A percentile compares a stretch with the other conserved stretches of the same genome.
These are phyloP conservation scores for Picocystis sp. DNA, from an alignment of 163 green algal species.

Conservation along the genomic window DNA sequence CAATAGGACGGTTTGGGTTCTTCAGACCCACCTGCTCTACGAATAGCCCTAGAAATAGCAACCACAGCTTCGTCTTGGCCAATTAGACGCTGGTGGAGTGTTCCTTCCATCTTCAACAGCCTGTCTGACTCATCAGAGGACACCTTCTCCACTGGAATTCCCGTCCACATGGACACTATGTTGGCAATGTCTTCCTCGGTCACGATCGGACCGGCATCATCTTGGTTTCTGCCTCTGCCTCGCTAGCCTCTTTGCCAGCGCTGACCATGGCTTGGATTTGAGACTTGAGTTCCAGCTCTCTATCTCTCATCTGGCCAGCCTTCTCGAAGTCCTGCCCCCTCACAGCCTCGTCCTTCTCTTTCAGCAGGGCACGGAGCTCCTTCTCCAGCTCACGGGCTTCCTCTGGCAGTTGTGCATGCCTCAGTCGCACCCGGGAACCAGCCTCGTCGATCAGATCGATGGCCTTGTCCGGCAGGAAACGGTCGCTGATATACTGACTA, in stretches of 20 bases:
- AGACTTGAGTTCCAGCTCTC: conserved; percentile 47
- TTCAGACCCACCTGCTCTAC: conserved; percentile 20
- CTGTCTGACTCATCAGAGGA: conserved; percentile 13
- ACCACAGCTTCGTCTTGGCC: conserved; percentile 13
- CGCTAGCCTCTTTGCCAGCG: conserved; percentile 13
- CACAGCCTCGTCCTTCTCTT: conserved; percentile 89
- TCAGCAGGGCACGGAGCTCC: conserved; percentile 80
- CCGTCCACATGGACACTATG: conserved; percentile 24
- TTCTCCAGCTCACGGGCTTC: conserved; percentile 62
- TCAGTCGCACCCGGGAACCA: conserved; percentile 44
- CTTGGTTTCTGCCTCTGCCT: conserved; percentile 10
- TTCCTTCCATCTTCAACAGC: conserved; percentile 16
- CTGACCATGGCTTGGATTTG: conserved; percentile 43
- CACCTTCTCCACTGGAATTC: conserved; percentile 22
- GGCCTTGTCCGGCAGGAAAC: conserved; percentile 52
- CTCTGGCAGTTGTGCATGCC: conserved; percentile 23
- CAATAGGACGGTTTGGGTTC: conserved; percentile 10
- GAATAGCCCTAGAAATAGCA: conserved; percentile 7
- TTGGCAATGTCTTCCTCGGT: conserved; percentile 4
- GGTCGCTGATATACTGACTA: conserved; percentile 63
- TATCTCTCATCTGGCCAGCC: conserved; percentile 78
- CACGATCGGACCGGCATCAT: conserved; percentile 13
- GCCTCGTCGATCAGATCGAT: conserved; percentile 47
- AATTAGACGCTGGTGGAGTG: conserved; percentile 19
- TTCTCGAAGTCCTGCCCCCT: conserved; percentile 96